These are phyloP conservation scores for Pholiota microspora DNA, from an alignment of 768 basidiomycete species.

Conservation along the genomic window DNA sequence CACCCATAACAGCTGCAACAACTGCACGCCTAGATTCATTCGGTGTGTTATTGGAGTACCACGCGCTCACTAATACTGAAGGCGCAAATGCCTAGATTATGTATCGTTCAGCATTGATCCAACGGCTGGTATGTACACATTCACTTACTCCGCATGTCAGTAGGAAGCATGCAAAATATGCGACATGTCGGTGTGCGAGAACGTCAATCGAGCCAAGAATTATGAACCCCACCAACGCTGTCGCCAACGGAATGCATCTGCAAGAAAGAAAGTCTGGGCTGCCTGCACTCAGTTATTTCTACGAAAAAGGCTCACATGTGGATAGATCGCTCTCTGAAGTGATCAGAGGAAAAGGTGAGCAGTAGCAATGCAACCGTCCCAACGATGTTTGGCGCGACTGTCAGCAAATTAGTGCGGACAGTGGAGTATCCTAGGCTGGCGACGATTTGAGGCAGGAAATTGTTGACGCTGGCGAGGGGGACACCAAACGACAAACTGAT, in stretches of 20 bases:
- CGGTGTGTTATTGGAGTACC: constrained; percentile 48
- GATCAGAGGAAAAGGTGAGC: constrained; percentile 50
- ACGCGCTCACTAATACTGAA: constrained; percentile 42
- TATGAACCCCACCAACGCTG: constrained; percentile 39
- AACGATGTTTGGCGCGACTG: constrained; percentile 51
- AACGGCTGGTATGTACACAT: no score
- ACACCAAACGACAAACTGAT: constrained; percentile 47
- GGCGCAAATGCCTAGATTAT: constrained; percentile 41
- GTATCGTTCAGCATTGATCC: neutral
- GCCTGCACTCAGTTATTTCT: neutral
- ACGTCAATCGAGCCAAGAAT: constrained; percentile 45
- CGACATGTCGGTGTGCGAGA: constrained; percentile 35
- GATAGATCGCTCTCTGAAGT: constrained; percentile 49
- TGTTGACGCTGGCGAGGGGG: constrained; percentile 50
- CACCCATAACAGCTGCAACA: constrained; percentile 51
- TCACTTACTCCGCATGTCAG: constrained; percentile 47
- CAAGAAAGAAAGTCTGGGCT: neutral
- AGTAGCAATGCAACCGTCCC: constrained; percentile 44
- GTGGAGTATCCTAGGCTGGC: constrained; percentile 44
- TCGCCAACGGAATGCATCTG: constrained; percentile 41
- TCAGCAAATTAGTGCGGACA: constrained; percentile 51
- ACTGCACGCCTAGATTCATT: constrained; percentile 47
- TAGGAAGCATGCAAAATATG: constrained; percentile 57
- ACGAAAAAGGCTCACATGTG: constrained; percentile 31
- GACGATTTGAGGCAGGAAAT: constrained; percentile 50